phyloP scores from a whole-genome alignment of 2,329 filamentous ascomycete species.

The Penicillium paneum region DNA sequence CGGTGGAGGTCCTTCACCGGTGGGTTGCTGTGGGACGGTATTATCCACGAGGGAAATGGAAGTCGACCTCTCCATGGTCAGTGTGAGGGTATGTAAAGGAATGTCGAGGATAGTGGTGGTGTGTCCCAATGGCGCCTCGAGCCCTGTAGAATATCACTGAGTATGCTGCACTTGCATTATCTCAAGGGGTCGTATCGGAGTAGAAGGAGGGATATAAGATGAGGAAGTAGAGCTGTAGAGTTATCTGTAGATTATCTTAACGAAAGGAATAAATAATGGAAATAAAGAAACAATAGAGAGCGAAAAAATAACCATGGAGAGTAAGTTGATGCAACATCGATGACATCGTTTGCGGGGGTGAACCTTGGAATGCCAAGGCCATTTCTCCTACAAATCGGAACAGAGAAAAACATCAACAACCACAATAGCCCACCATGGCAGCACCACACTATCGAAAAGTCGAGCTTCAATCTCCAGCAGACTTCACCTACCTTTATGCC shows the following conservation, averaged over 20 bases:
- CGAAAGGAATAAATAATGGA: background rate
- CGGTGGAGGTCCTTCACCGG: constrained; percentile 23
- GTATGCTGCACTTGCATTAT: constrained; percentile 8
- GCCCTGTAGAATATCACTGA: background rate
- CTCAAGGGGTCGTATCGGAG: background rate
- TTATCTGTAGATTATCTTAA: background rate
- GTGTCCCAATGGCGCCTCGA: background rate
- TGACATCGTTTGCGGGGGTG: constrained; percentile 28
- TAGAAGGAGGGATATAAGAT: background rate
- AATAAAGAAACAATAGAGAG: background rate
- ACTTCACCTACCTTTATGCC: constrained; percentile 49
- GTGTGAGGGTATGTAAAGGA: background rate
- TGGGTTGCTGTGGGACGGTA: constrained; percentile 29
- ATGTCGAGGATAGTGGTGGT: background rate
- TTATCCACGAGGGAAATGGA: constrained; percentile 42
- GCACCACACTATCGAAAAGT: constrained; percentile 47
- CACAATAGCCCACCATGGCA: constrained; percentile 24
- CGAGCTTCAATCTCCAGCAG: constrained; percentile 50
- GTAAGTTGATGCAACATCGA: constrained; percentile 8
- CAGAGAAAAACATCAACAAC: constrained; percentile 7
- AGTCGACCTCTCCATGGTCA: constrained; percentile 25
- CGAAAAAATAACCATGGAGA: background rate
- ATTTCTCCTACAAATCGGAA: constrained; percentile 7
- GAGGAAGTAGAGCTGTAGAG: background rate
- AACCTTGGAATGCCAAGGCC: constrained; percentile 13